These are phyloP conservation scores for Xylaria hypoxylon DNA, from an alignment of 2,329 filamentous ascomycete genomes.

Conservation along the genomic window DNA sequence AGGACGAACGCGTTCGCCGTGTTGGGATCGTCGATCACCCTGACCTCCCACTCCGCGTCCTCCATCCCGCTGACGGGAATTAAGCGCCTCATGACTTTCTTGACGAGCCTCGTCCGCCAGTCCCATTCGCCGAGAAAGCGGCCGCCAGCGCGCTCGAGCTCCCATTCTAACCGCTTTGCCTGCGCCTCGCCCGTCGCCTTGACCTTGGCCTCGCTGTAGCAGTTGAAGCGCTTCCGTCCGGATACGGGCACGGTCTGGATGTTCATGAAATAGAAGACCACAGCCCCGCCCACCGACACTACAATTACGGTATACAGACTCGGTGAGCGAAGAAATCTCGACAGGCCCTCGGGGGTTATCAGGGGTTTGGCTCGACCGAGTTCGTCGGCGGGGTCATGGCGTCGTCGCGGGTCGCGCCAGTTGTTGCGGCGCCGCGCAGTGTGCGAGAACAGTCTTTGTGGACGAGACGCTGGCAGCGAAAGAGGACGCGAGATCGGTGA, in stretches of 20 bases:
- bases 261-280: conserved; percentile 74
- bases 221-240: conserved; percentile 79
- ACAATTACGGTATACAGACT: conserved; percentile 57
- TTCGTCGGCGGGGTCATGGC: conserved; percentile 35
- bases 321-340: conserved; percentile 51
- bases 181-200: conserved; percentile 63
- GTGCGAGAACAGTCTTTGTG: conserved; percentile 40
- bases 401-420: conserved; percentile 41
- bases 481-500: conserved; percentile 25
- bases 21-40: conserved; percentile 75
- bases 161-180: conserved; percentile 65
- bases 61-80: conserved; percentile 74
- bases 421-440: conserved; percentile 39
- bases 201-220: conserved; percentile 67
- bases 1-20: conserved; percentile 81
- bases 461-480: conserved; percentile 24
- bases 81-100: conserved; percentile 72
- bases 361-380: conserved; percentile 54
- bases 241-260: conserved; percentile 79
- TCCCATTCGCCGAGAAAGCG: conserved; percentile 71
- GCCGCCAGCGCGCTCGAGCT: conserved; percentile 63
- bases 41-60: conserved; percentile 74
- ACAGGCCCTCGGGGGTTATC: conserved; percentile 52
- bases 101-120: conserved; percentile 66
- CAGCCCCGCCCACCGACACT: conserved; percentile 57